Percentiles rank a stretch among this genome's conserved stretches.
These are phyloP conservation scores for Pythium sukuiense DNA, from an alignment of 352 stramenopile species.

Conservation along the genomic window DNA sequence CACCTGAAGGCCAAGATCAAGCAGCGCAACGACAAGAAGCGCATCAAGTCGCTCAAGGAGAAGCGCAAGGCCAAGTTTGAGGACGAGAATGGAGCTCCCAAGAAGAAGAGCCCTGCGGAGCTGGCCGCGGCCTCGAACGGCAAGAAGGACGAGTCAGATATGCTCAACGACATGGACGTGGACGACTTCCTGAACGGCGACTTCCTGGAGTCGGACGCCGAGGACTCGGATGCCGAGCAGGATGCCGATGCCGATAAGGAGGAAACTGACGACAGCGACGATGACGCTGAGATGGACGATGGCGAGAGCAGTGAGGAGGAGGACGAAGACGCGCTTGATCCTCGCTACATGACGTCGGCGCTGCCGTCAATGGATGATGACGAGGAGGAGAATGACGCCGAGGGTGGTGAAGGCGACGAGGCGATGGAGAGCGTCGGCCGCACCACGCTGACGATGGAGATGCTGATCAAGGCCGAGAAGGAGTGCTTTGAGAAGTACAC, in stretches of 20 bases:
- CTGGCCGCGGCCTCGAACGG: slow-evolving; percentile 11
- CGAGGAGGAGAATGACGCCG: slow-evolving; percentile 27
- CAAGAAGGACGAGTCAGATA: slow-evolving; percentile 71
- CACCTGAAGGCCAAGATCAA: slow-evolving; percentile 78
- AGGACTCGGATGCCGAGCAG: slow-evolving; percentile 25
- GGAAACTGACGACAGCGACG: slow-evolving; percentile 28
- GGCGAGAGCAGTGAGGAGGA: slow-evolving; percentile 81
- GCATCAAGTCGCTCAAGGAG: slow-evolving; percentile 75
- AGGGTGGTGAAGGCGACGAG: slow-evolving; percentile 18
- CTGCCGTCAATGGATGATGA: slow-evolving; percentile 35
- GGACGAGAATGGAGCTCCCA: slow-evolving; percentile 43
- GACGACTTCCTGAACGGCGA: slow-evolving; percentile 85
- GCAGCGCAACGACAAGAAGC: slow-evolving; percentile 85
- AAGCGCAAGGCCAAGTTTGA: slow-evolving; percentile 74
- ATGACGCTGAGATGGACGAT: slow-evolving; percentile 41
- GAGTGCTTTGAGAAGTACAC: slow-evolving; percentile 88
- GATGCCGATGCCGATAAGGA: slow-evolving; percentile 29
- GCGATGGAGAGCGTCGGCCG: slow-evolving; percentile 37
- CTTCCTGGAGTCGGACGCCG: slow-evolving; percentile 74
- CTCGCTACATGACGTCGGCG: slow-evolving; percentile 62
- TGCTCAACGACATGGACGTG: slow-evolving; percentile 88
- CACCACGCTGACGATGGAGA: slow-evolving; percentile 74
- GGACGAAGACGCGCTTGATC: slow-evolving; percentile 76
- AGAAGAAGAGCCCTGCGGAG: slow-evolving; percentile 28
- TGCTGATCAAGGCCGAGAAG: slow-evolving; percentile 82